Base-by-base conservation (phyloP, 352 stramenopile genomes). In the Sclerospora graminicola region DNA sequence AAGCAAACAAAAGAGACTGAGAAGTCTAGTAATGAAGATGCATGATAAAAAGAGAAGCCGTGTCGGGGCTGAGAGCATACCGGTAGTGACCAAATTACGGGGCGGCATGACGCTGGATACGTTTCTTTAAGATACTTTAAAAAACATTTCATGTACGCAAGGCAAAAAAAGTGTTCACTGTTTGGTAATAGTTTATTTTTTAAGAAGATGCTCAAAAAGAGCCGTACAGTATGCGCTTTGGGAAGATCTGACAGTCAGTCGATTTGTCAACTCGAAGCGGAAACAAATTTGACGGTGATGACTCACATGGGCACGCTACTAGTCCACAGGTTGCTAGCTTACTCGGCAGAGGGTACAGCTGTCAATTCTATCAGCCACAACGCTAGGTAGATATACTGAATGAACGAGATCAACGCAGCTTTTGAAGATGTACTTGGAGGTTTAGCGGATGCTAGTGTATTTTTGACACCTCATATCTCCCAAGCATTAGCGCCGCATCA, bases 341-440 rank as follows among this genome's bases (percentile, higher is more conserved):
- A n/a, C n/a, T n/a, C n/a, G n/a, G n/a, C 23, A 61, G 58, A 23
- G 64, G 69, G 16, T 94, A 79, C 56, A 94, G 79, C 54, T 88
- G 79, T 55, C 82, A 94, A 52, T 94, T 94, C 49, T 94, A 87
- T 51, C 82, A 94, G 42, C 82, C 82, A 8, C 82, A 94, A 57
- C 82, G 82, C 30, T 87, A 90, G 42, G 61, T 74, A 4, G 77
- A 91, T 45, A 66, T 67, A 15, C 62, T 94, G 19, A 88, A 69
- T 48, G 42, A 56, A 20, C 1, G 91, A 76, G 19, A 79, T 75
- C n/a, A n/a, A n/a, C n/a, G n/a, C n/a, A n/a, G n/a, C n/a, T n/a
- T n/a, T n/a, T n/a, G n/a, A n/a, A n/a, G n/a, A n/a, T n/a, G n/a
- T n/a, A n/a, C n/a, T n/a, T n/a, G n/a, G n/a, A n/a, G n/a, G n/a